These are phyloP conservation scores for Monilinia polystroma DNA, from an alignment of 2,329 filamentous ascomycete genomes.

Conservation along the genomic window DNA sequence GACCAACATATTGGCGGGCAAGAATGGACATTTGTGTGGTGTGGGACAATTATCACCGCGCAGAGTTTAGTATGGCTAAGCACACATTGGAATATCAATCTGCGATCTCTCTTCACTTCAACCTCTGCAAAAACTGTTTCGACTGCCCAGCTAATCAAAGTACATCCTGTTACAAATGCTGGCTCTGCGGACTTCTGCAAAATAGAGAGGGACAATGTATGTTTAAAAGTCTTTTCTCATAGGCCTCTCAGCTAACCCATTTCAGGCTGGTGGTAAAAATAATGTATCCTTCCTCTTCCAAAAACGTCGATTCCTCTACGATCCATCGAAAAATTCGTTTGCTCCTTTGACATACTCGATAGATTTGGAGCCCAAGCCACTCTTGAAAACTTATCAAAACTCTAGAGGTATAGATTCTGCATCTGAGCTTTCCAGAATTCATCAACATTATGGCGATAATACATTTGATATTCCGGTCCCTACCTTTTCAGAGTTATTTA, in stretches of 20 bases:
- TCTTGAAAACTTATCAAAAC: constrained; percentile 73
- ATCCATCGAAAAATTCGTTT: constrained; percentile 70
- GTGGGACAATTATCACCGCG: constrained; percentile 79
- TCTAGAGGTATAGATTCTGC: constrained; percentile 72
- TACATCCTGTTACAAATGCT: constrained; percentile 86
- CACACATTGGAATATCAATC: constrained; percentile 95
- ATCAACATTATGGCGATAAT: constrained; percentile 93
- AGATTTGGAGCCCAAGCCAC: constrained; percentile 80
- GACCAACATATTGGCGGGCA: constrained; percentile 87
- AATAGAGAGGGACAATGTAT: constrained; percentile 70
- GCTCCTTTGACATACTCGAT: constrained; percentile 79
- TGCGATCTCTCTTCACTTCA: constrained; percentile 79
- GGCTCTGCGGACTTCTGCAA: constrained; percentile 85
- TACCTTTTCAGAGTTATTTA: constrained; percentile 91
- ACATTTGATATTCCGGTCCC: constrained; percentile 98
- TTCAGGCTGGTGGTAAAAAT: constrained; percentile 66
- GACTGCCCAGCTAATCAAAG: constrained; percentile 83
- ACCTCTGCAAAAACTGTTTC: constrained; percentile 66
- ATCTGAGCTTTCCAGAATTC: constrained; percentile 74
- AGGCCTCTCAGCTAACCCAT: constrained; percentile 30
- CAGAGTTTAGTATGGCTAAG: constrained; percentile 92
- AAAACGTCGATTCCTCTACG: constrained; percentile 92
- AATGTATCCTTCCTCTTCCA: constrained; percentile 93
- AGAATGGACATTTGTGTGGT: constrained; percentile 98
- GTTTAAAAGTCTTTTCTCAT: constrained; percentile 24